These are phyloP conservation scores for Macrolepiota albuminosa DNA, from an alignment of 768 basidiomycete species.

Conservation along the genomic window DNA sequence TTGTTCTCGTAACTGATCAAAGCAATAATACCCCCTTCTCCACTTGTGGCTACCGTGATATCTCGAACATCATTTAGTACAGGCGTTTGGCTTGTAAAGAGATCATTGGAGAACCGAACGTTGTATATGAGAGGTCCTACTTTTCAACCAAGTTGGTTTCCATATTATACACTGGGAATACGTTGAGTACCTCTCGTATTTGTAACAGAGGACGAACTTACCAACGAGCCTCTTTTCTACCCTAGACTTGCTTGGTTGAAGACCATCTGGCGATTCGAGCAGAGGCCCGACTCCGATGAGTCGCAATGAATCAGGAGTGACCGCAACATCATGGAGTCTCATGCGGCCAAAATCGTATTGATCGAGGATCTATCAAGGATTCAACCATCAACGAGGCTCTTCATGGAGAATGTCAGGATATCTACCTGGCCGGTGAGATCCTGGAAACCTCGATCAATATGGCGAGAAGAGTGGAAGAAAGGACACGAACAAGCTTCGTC, in stretches of 20 bases:
- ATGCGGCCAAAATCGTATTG: constrained; percentile 56
- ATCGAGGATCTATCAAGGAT: constrained; percentile 42
- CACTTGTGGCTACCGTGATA: constrained; percentile 55
- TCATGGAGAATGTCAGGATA: neutral
- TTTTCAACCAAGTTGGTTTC: constrained; percentile 62
- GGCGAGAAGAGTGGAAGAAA: constrained; percentile 2
- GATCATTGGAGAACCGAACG: constrained; percentile 3
- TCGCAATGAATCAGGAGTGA: constrained; percentile 61
- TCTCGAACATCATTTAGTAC: constrained; percentile 71
- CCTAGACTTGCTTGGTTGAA: constrained; percentile 65
- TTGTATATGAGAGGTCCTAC: constrained; percentile 27
- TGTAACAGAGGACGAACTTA: constrained; percentile 24
- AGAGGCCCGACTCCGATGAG: constrained; percentile 67
- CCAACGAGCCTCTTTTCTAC: constrained; percentile 73
- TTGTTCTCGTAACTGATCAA: constrained; percentile 73
- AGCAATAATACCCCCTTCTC: constrained; percentile 47
- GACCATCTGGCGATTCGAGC: constrained; percentile 53
- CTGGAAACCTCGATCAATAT: constrained; percentile 25
- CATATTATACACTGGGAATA: constrained; percentile 56
- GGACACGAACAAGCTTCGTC: constrained; percentile 46
- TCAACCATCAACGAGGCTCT: neutral
- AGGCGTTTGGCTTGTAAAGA: constrained; percentile 53
- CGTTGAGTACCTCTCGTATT: neutral
- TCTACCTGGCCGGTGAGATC: constrained; percentile 55
- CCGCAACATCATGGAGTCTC: constrained; percentile 65